These are phyloP conservation scores for Suhomyces faveliae DNA, from an alignment of 805 yeast genomes.

Conservation along the genomic window DNA sequence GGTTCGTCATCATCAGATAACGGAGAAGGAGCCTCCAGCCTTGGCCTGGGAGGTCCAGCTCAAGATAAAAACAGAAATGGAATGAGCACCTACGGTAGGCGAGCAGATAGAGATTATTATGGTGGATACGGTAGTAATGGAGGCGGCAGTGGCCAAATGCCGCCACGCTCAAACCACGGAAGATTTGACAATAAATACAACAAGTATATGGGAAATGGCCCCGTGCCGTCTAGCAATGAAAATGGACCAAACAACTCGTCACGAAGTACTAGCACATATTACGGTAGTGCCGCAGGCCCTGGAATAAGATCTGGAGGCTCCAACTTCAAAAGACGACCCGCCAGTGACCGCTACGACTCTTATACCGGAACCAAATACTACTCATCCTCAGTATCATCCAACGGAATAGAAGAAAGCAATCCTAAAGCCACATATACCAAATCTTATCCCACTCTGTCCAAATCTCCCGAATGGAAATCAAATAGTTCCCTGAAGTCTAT, in stretches of 20 bases:
- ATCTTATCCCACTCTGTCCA: not conserved
- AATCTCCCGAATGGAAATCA: constrained; percentile 4
- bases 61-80: not conserved
- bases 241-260: not conserved
- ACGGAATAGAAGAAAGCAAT: constrained; percentile 5
- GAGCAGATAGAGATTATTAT: constrained; percentile 15
- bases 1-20: not conserved
- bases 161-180: constrained; percentile 1
- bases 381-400: constrained; percentile 4
- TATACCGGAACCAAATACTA: constrained; percentile 16
- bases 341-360: constrained; percentile 20
- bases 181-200: constrained; percentile 13
- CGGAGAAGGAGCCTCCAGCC: not conserved
- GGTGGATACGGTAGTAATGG: constrained; percentile 11
- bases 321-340: constrained; percentile 14
- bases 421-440: constrained; percentile 2
- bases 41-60: not conserved
- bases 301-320: not conserved
- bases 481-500: no score
- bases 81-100: constrained; percentile 1
- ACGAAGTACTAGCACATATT: constrained; percentile 7
- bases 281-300: constrained; percentile 6
- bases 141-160: not conserved
- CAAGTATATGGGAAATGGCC: constrained; percentile 10
- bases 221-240: not conserved